phyloP scores from a whole-genome alignment of 805 yeast species.

The Candida incommunis region DNA sequence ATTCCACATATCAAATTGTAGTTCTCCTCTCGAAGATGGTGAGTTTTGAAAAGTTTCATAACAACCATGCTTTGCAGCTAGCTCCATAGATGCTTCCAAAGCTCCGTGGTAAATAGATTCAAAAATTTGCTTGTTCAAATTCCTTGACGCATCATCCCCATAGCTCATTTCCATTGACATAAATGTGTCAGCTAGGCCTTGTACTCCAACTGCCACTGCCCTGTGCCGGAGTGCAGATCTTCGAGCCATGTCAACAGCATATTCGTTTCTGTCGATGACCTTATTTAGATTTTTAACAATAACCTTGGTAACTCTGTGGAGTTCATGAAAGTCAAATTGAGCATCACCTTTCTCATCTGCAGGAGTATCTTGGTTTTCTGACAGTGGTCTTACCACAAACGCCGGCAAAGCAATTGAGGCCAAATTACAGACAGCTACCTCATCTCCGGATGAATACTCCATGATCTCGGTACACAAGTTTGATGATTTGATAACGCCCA shows the following conservation, averaged over 20 bases:
- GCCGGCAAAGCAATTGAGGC: constrained; percentile 85
- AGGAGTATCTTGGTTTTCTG: background rate
- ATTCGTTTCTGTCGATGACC: constrained; percentile 67
- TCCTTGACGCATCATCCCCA: constrained; percentile 60
- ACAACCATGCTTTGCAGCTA: constrained; percentile 54
- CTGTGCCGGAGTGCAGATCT: constrained; percentile 62
- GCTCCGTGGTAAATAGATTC: constrained; percentile 93
- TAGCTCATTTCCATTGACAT: constrained; percentile 63
- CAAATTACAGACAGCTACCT: constrained; percentile 89
- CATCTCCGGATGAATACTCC: constrained; percentile 83
- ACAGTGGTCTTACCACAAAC: constrained; percentile 30
- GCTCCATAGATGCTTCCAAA: constrained; percentile 66
- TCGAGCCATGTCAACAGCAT: constrained; percentile 64
- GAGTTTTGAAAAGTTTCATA: constrained; percentile 67
- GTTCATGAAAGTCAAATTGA: constrained; percentile 48
- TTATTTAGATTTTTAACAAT: constrained; percentile 61
- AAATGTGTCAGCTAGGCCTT: constrained; percentile 84
- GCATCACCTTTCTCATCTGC: constrained; percentile 31
- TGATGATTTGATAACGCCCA: constrained; percentile 86
- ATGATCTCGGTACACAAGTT: constrained; percentile 91
- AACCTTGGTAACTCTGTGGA: constrained; percentile 63
- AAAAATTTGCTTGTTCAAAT: constrained; percentile 64
- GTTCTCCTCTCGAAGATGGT: constrained; percentile 66
- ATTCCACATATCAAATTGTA: constrained; percentile 82
- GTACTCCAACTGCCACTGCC: constrained; percentile 90